Evolutionary conservation across 768 basidiomycete species (phyloP).

Genomic region (Hericium alpestre): DNA sequence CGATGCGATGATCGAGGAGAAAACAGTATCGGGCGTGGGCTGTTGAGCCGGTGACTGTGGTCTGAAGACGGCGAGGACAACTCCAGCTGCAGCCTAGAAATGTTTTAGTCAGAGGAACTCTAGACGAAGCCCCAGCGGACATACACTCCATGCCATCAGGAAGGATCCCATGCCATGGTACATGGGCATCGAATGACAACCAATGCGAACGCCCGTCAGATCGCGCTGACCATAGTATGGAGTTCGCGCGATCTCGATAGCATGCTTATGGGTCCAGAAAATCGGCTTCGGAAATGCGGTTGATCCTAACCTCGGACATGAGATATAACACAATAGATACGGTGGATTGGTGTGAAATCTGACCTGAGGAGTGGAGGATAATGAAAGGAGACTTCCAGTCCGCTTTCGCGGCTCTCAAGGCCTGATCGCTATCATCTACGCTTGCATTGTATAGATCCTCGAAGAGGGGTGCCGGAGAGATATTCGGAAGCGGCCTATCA

Average conservation of each 20-base stretch:
- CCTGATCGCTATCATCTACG: not conserved
- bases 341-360: not conserved
- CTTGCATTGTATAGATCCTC: not conserved
- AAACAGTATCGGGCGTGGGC: not conserved
- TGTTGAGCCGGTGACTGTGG: not conserved
- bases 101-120: too few relatives aligned
- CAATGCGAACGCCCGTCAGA: not conserved
- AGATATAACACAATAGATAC: not conserved
- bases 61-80: not conserved
- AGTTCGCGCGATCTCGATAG: not conserved
- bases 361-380: not conserved
- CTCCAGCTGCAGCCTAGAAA: not conserved
- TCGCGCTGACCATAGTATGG: not conserved
- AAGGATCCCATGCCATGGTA: not conserved
- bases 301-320: not conserved
- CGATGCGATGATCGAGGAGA: conserved; percentile 16
- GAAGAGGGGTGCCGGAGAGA: not conserved
- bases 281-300: not conserved
- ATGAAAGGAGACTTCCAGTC: not conserved
- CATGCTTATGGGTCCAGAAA: not conserved
- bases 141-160: not conserved
- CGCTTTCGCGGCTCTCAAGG: not conserved
- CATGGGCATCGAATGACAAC: not conserved
- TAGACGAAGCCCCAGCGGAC: not conserved
- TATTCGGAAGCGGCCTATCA: not conserved